These are phyloP conservation scores for Aspergillus sp. DNA, from an alignment of 2,329 filamentous ascomycete genomes.

Conservation along the genomic window DNA sequence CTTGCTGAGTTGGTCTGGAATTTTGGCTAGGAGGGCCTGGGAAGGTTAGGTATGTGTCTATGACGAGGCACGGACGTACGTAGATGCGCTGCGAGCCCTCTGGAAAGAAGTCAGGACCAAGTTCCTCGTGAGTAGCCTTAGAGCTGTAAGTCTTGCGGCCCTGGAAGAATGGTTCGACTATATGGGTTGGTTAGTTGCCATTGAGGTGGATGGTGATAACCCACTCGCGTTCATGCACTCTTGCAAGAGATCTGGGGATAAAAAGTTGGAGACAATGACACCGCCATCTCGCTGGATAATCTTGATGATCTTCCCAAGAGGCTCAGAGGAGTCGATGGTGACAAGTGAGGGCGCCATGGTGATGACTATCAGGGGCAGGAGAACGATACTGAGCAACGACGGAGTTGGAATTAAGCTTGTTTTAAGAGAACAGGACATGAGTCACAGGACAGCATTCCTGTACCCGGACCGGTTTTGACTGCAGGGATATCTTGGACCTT, in stretches of 20 bases:
- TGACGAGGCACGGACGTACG: background rate
- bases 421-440: background rate
- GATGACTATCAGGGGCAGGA: background rate
- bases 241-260: constrained; percentile 1
- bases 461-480: background rate
- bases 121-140: constrained; percentile 1
- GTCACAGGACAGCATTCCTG: background rate
- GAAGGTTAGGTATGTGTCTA: background rate
- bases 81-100: constrained; percentile 6
- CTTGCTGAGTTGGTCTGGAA: constrained; percentile 1
- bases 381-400: background rate
- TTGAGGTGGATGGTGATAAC: background rate
- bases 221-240: constrained; percentile 6
- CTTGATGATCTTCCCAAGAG: constrained; percentile 1
- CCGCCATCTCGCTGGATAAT: constrained; percentile 2
- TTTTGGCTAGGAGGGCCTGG: constrained; percentile 2
- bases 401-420: background rate
- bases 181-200: background rate
- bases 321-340: background rate
- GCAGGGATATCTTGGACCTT: background rate
- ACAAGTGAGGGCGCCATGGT: constrained; percentile 1
- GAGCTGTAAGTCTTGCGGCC: constrained; percentile 4
- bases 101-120: constrained; percentile 7
- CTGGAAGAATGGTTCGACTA: constrained; percentile 1
- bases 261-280: constrained; percentile 3